Conservation (phyloP, 192 early-diverging fungal species). For the Thamnidium elegans region DNA sequence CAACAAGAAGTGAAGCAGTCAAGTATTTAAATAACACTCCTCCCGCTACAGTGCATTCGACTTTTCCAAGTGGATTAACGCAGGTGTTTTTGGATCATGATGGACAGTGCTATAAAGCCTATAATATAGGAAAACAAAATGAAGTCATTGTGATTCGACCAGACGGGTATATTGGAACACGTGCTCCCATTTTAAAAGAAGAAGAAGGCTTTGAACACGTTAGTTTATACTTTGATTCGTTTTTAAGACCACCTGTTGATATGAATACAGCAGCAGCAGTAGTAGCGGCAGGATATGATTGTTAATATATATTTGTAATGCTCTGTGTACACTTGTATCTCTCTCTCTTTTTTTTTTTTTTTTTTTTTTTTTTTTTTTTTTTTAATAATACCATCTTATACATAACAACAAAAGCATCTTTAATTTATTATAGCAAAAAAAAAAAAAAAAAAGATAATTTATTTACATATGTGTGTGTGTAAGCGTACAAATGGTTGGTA, state of each 20-base stretch:
- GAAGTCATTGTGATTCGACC: constrained; percentile 23
- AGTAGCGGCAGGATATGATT: constrained; percentile 25
- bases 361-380: too few species aligned
- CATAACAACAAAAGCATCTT: too few species aligned
- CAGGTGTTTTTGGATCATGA: constrained; percentile 31
- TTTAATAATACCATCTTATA: too few species aligned
- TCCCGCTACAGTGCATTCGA: constrained; percentile 2
- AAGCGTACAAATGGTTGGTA: too few species aligned
- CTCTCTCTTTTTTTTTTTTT: too few species aligned
- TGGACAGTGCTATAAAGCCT: constrained; percentile 17
- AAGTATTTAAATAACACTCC: constrained; percentile 11
- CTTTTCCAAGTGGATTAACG: constrained; percentile 15
- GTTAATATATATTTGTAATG: neutral
- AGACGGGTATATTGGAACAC: constrained; percentile 30
- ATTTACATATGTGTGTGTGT: too few species aligned
- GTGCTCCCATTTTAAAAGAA: neutral
- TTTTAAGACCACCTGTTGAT: constrained; percentile 22
- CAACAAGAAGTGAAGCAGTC: neutral
- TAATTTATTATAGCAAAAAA: too few species aligned
- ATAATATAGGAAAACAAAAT: neutral
- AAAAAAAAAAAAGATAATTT: too few species aligned
- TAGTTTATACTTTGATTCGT: constrained; percentile 25
- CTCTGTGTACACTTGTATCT: too few species aligned
- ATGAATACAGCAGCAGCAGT: constrained; percentile 23
- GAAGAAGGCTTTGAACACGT: constrained; percentile 10